These are phyloP conservation scores for Chloranthus sessilifolius DNA, from an alignment of 164 flowering plant species.

Conservation along the genomic window DNA sequence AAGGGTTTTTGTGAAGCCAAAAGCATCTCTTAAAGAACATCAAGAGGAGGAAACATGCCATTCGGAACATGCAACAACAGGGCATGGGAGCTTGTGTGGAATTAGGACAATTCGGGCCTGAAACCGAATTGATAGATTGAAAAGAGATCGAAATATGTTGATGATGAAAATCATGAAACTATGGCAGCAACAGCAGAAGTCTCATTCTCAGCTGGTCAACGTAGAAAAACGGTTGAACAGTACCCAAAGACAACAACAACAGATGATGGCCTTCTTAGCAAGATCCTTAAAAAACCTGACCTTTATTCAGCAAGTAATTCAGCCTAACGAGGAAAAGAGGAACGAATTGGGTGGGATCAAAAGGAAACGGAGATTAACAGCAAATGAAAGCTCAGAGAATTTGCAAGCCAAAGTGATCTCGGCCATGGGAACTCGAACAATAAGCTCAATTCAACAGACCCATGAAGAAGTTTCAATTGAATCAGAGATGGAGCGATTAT, in stretches of 20 bases:
- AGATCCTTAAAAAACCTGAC: slow-evolving; percentile 47
- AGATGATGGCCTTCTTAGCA: slow-evolving; percentile 67
- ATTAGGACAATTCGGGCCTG: slow-evolving; percentile 49
- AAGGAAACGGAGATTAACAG: slow-evolving; percentile 34
- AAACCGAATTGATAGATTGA: slow-evolving; percentile 58
- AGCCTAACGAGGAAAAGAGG: slow-evolving; percentile 16
- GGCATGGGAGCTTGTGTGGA: slow-evolving; percentile 43
- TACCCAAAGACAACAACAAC: slow-evolving; percentile 57
- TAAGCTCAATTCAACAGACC: neutral
- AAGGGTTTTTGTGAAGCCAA: slow-evolving; percentile 77
- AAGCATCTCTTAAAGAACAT: slow-evolving; percentile 76
- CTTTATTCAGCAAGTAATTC: slow-evolving; percentile 43
- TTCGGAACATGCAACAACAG: slow-evolving; percentile 26
- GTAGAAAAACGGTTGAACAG: slow-evolving; percentile 43
- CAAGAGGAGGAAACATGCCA: slow-evolving; percentile 48
- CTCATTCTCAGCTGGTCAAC: slow-evolving; percentile 25
- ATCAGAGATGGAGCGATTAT: slow-evolving; percentile 16
- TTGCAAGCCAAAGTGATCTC: slow-evolving; percentile 15
- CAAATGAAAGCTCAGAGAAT: slow-evolving; percentile 12
- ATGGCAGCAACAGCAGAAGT: slow-evolving; percentile 54
- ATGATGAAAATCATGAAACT: slow-evolving; percentile 52
- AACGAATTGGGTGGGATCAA: slow-evolving; percentile 22
- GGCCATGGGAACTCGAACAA: neutral
- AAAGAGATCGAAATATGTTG: slow-evolving; percentile 42
- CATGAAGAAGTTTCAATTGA: slow-evolving; percentile 21